These are phyloP conservation scores for Medicago lupulina DNA, from an alignment of 306 rosid genomes.

Conservation along the genomic window DNA sequence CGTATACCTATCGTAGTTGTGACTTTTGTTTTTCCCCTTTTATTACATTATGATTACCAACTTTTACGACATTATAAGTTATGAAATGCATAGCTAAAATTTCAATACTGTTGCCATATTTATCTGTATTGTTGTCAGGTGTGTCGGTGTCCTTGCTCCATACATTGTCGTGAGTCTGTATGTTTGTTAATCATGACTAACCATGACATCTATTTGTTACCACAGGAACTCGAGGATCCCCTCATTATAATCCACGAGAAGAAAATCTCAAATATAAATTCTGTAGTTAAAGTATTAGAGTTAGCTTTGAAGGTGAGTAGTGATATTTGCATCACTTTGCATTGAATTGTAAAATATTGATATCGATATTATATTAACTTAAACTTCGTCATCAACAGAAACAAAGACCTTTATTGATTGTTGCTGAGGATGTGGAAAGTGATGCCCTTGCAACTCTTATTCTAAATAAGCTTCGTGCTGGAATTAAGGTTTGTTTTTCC, in stretches of 20 bases:
- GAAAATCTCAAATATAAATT: conserved; percentile 88
- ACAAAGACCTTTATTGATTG: conserved; percentile 89
- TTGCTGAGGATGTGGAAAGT: conserved; percentile 93
- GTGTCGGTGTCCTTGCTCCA: too few species aligned
- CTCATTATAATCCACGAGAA: conserved; percentile 93
- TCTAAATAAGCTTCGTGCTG: conserved; percentile 96
- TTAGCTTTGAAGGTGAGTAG: conserved; percentile 84
- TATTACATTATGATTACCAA: too few species aligned
- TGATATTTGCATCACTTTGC: conserved; percentile 7
- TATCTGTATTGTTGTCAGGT: background rate
- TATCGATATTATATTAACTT: conserved; percentile 15
- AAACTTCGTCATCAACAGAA: conserved; percentile 54
- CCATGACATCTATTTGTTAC: conserved; percentile 7
- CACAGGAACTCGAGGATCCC: conserved; percentile 94
- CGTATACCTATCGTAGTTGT: background rate
- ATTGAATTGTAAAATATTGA: conserved; percentile 26
- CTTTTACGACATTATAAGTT: background rate
- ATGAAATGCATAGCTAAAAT: background rate
- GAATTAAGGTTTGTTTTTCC: conserved; percentile 77
- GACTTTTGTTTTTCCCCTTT: background rate
- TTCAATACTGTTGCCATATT: conserved; percentile 51
- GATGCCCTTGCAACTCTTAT: conserved; percentile 95
- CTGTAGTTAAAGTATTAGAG: conserved; percentile 87
- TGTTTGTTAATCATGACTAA: conserved; percentile 1
- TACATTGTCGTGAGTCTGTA: background rate